Evolutionary conservation across 805 yeast genomes (phyloP), one percentile per base, ranked within the genome.

Genomic region (Yarrowia bubula): DNA sequence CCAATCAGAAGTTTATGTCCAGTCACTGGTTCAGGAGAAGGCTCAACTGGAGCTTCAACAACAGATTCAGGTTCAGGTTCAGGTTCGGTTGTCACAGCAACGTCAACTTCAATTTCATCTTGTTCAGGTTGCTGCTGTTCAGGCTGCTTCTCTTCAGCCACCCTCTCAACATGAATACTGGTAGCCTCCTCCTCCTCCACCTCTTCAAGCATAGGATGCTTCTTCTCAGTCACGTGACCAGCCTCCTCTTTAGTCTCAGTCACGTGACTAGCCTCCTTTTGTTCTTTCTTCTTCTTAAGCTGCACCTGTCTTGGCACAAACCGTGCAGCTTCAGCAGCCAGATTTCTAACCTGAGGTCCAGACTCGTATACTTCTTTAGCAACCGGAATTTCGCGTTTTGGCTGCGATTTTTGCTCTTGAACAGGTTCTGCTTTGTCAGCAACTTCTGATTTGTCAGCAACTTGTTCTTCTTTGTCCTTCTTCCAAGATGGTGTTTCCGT

Each of bases 241-340:
- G n/a, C n/a, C 14, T n/a, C 33, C 22, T 8, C n/a, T 35, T 38
- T 18, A 9, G 10, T 22, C 35, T 13, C 39, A 7, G 28, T 17
- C 37, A 5, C 41, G 38, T 1, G 3, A 28, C 41, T 32, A 28
- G 31, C 46, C 7, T 10, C 43, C 9, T 9, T n/a, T n/a, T n/a
- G n/a, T n/a, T n/a, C 60, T 2, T 47, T 31, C 47, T 55, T 55
- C 47, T 43, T 32, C 41, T 44, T 43, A 22, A 58, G 10, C 42
- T 33, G 51, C 5, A 58, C 50, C 43, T 58, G 64, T 8, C 64
- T 11, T 18, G 64, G 64, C 8, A 58, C 64, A 33, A 58, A 58
- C 35, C 51, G 17, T 14, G 51, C 51, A 18, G 64, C 51, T 15
- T 58, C 64, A 1, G 64, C 64, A 35, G 51, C 51, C 42, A 58